A percentile compares a stretch with the other conserved stretches of the same genome.
Evolutionary conservation across 2,329 filamentous ascomycete species (phyloP).

Genomic region (Aspergillus unguis): DNA sequence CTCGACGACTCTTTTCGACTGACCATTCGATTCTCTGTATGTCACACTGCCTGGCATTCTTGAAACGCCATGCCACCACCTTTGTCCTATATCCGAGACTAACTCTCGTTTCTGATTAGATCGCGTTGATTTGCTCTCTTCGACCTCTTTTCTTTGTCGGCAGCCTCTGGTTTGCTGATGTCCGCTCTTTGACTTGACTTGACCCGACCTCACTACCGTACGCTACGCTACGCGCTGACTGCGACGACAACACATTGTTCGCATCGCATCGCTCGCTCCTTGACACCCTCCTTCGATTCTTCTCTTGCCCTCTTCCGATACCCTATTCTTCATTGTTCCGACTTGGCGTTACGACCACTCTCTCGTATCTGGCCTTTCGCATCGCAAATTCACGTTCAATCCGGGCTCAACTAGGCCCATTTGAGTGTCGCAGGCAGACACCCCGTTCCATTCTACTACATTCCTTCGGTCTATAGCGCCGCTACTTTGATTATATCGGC

Average conservation of each 20-base stretch:
- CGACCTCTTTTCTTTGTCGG: slow-evolving; percentile 7
- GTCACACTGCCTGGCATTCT: not conserved
- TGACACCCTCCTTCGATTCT: not conserved
- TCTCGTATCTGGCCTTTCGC: not conserved
- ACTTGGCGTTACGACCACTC: not conserved
- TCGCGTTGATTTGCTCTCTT: slow-evolving; percentile 7
- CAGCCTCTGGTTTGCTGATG: slow-evolving; percentile 10
- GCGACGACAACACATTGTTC: slow-evolving; percentile 4
- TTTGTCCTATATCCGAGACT: not conserved
- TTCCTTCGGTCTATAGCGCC: not conserved
- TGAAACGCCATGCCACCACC: not conserved
- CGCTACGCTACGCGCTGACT: not conserved
- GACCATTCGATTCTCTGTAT: slow-evolving; percentile 5
- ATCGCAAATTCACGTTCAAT: not conserved
- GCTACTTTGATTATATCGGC: not conserved
- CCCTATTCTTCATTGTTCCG: not conserved
- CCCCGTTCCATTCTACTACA: slow-evolving; percentile 1
- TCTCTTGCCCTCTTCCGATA: not conserved
- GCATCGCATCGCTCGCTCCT: not conserved
- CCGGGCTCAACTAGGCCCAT: not conserved
- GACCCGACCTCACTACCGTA: not conserved
- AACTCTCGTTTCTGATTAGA: slow-evolving; percentile 4
- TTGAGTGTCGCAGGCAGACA: slow-evolving; percentile 14
- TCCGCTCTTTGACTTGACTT: slow-evolving; percentile 12
- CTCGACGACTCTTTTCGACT: not conserved